Evolutionary conservation across 139 green algal species (phyloP).

Genomic region (Axilococcus clingmanii): DNA sequence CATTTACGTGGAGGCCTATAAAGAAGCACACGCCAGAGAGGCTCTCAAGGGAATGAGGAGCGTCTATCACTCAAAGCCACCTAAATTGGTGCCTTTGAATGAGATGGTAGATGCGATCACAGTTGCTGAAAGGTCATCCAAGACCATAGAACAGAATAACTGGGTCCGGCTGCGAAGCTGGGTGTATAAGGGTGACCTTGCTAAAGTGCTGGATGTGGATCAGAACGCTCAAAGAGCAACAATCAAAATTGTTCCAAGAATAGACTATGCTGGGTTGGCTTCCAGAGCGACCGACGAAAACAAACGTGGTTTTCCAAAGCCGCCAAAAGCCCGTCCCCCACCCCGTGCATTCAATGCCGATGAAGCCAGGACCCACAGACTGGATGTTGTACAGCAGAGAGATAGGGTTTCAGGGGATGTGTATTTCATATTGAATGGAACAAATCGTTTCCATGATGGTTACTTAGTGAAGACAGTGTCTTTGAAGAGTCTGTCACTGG

Average conservation of each 20-base stretch:
- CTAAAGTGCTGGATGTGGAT: constrained; percentile 61
- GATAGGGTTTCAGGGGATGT: constrained; percentile 10
- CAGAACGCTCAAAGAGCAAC: constrained; percentile 53
- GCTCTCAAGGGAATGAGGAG: constrained; percentile 72
- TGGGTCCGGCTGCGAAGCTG: constrained; percentile 78
- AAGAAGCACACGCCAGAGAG: constrained; percentile 81
- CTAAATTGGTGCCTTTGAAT: constrained; percentile 66
- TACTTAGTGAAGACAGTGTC: constrained; percentile 70
- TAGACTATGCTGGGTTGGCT: constrained; percentile 59
- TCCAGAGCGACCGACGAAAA: constrained; percentile 9
- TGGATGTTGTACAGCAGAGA: constrained; percentile 6
- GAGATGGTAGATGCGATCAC: constrained; percentile 90
- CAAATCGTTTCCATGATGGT: constrained; percentile 64
- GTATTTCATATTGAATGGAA: constrained; percentile 23
- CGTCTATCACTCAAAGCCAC: constrained; percentile 58
- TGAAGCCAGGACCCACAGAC: constrained; percentile 27
- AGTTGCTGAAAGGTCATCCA: constrained; percentile 15
- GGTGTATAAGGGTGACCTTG: constrained; percentile 90
- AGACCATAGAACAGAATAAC: constrained; percentile 26
- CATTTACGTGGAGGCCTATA: constrained; percentile 91
- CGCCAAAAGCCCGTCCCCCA: constrained; percentile 43
- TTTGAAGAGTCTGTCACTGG: constrained; percentile 49
- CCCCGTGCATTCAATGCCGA: constrained; percentile 51
- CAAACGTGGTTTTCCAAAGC: constrained; percentile 34
- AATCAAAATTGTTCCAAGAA: constrained; percentile 68